phyloP scores from a whole-genome alignment of 2,329 filamentous ascomycete genomes.

The Alternaria brassicicola region DNA sequence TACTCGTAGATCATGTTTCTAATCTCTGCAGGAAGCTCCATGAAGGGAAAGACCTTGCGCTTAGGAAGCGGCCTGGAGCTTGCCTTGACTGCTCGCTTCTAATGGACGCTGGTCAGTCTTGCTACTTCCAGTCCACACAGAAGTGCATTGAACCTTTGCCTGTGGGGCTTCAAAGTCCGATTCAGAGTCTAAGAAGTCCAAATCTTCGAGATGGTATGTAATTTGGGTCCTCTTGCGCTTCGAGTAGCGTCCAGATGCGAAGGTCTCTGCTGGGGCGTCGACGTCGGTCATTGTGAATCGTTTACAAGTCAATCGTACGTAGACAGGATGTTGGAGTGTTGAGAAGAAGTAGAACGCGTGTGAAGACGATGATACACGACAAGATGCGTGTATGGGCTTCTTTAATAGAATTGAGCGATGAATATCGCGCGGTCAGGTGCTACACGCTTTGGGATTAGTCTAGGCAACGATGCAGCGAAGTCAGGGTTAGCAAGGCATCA shows the following conservation, averaged over 20 bases:
- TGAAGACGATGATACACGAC: constrained; percentile 29
- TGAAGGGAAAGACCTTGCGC: constrained; percentile 42
- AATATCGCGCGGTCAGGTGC: constrained; percentile 20
- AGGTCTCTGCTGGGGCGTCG: constrained; percentile 12
- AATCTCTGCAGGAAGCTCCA: constrained; percentile 44
- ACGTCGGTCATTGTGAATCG: constrained; percentile 24
- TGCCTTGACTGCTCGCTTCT: constrained; percentile 32
- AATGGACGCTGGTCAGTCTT: neutral
- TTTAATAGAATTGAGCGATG: constrained; percentile 26
- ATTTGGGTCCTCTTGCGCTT: constrained; percentile 45
- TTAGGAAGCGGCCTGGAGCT: constrained; percentile 33
- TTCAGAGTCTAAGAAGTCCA: constrained; percentile 29
- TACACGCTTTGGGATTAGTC: constrained; percentile 31
- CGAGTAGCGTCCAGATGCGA: constrained; percentile 33
- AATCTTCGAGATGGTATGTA: constrained; percentile 36
- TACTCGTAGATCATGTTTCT: constrained; percentile 43
- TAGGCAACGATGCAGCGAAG: constrained; percentile 40
- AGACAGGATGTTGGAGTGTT: neutral
- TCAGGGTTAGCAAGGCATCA: constrained; percentile 41
- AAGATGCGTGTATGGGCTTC: constrained; percentile 21
- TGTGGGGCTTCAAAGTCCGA: constrained; percentile 24
- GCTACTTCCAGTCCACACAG: neutral
- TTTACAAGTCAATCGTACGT: neutral
- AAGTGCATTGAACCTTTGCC: constrained; percentile 33
- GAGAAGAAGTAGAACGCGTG: constrained; percentile 9